Percentiles rank a stretch among this genome's conserved stretches.
These are phyloP conservation scores for Colletotrichum sp. DNA, from an alignment of 2,329 filamentous ascomycete genomes.

Conservation along the genomic window DNA sequence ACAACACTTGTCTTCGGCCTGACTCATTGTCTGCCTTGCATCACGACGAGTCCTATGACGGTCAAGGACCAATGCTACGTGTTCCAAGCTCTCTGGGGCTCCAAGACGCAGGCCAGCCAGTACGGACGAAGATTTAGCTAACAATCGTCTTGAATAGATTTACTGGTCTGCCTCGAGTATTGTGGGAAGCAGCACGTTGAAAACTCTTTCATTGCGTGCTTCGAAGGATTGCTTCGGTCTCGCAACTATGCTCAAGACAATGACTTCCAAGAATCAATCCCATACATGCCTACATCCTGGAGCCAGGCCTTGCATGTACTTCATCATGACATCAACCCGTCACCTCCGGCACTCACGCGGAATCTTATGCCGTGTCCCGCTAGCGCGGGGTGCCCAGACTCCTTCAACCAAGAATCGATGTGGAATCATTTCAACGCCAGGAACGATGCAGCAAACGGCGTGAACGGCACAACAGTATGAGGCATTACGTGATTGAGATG, in stretches of 20 bases:
- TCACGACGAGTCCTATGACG: background rate
- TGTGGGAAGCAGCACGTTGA: background rate
- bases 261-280: background rate
- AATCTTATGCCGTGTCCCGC: background rate
- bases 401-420: background rate
- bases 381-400: background rate
- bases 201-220: background rate
- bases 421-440: background rate
- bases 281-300: background rate
- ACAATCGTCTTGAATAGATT: background rate
- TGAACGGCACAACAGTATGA: background rate
- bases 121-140: background rate
- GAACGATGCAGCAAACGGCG: background rate
- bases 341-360: background rate
- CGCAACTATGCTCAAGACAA: background rate
- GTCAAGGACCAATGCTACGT: background rate
- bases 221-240: background rate
- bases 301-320: background rate
- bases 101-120: background rate
- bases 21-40: background rate
- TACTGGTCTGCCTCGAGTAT: background rate
- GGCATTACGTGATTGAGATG: slow-evolving; percentile 3
- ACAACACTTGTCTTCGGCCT: background rate
- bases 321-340: background rate
- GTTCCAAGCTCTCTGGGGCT: background rate